A percentile compares a stretch with the other conserved stretches of the same genome.
Evolutionary conservation across 2,329 filamentous ascomycete genomes (phyloP).

Genomic region (Colletotrichum magnum): DNA sequence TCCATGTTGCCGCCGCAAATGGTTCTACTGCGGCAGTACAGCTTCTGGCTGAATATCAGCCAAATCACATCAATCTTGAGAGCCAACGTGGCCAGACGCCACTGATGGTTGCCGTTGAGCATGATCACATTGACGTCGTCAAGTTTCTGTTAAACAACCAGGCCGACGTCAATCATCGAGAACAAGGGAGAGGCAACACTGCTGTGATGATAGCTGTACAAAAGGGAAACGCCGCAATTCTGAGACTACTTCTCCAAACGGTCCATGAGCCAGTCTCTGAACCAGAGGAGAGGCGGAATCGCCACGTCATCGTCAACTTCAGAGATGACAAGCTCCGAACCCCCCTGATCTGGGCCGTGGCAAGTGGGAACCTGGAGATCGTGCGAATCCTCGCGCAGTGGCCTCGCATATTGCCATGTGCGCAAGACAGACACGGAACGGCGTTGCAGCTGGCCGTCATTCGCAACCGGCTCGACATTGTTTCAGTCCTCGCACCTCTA

Average conservation of each 20-base stretch:
- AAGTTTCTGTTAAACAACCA: neutral
- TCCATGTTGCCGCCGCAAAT: neutral
- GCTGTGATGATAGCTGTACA: neutral
- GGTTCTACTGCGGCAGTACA: neutral
- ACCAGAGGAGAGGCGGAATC: neutral
- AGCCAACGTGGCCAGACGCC: neutral
- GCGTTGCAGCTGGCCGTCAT: neutral
- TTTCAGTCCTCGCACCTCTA: neutral
- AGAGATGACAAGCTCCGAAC: neutral
- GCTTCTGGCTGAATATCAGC: neutral
- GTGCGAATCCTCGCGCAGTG: neutral
- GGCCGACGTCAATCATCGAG: neutral
- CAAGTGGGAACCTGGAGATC: neutral
- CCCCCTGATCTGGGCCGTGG: neutral
- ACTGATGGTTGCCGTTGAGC: neutral
- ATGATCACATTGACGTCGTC: neutral
- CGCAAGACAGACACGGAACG: neutral
- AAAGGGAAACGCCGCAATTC: neutral
- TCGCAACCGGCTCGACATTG: neutral
- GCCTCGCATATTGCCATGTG: neutral
- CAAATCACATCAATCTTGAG: neutral
- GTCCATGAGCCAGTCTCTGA: neutral
- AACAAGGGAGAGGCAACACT: neutral
- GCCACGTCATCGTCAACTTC: neutral
- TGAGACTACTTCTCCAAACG: neutral